These are phyloP conservation scores for Coemansia sp. DNA, from an alignment of 192 early-diverging fungal genomes.

Conservation along the genomic window DNA sequence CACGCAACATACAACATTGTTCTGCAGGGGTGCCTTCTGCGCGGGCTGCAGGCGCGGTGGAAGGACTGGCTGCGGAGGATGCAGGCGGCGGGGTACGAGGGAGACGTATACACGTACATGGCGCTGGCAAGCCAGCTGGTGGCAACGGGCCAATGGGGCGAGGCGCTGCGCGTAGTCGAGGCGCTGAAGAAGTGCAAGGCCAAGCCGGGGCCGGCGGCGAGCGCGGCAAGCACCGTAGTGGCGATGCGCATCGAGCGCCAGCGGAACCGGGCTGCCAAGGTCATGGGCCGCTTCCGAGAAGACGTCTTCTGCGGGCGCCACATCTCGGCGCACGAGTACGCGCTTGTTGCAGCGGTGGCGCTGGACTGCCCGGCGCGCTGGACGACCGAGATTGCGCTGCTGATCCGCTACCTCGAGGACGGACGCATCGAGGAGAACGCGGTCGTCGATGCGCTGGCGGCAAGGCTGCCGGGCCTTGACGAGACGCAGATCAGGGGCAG, in stretches of 20 bases:
- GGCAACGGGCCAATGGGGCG: slow-evolving; percentile 29
- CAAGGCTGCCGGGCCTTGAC: slow-evolving; percentile 33
- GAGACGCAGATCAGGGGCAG: neutral
- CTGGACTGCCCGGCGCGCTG: slow-evolving; percentile 24
- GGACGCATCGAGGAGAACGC: slow-evolving; percentile 29
- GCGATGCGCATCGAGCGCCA: slow-evolving; percentile 25
- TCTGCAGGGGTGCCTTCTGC: slow-evolving; percentile 39
- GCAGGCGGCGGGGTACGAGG: slow-evolving; percentile 20
- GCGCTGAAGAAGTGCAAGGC: slow-evolving; percentile 18
- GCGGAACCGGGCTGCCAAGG: slow-evolving; percentile 5
- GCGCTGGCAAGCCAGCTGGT: slow-evolving; percentile 28
- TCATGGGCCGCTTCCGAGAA: slow-evolving; percentile 29
- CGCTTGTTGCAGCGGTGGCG: slow-evolving; percentile 15
- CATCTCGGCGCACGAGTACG: slow-evolving; percentile 22
- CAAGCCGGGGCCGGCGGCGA: neutral
- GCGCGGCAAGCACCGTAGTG: slow-evolving; percentile 8
- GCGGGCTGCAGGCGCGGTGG: slow-evolving; percentile 28
- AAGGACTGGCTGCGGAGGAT: slow-evolving; percentile 28
- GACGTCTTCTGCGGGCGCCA: slow-evolving; percentile 5
- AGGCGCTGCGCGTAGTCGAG: slow-evolving; percentile 26
- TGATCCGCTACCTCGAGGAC: slow-evolving; percentile 28
- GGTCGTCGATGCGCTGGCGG: slow-evolving; percentile 36
- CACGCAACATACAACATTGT: slow-evolving; percentile 42
- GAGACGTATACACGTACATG: slow-evolving; percentile 18
- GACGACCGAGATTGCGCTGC: slow-evolving; percentile 39